Base-by-base conservation (phyloP, 495 filamentous ascomycete genomes). In the Penicillium parvum region DNA sequence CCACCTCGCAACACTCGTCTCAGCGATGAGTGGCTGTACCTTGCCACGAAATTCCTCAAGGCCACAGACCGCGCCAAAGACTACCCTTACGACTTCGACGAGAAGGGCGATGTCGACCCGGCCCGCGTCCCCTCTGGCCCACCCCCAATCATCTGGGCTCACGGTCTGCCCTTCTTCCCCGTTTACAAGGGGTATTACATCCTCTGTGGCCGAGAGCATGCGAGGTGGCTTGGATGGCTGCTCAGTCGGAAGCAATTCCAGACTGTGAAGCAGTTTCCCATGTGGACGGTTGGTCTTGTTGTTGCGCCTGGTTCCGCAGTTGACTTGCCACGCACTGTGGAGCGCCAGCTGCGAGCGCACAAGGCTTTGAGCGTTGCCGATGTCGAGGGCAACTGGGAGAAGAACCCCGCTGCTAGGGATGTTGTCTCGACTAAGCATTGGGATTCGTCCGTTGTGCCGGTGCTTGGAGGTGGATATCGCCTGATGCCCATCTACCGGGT, bases 131-230 rank as follows among this genome's bases (percentile, higher is more conserved):
- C 54, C 0, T 48, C 47, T 1, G 54, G 51, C 4, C 14, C 40
- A 1, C 23, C 40, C 2, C 50, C 51, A 0, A 45, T 55, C 2
- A 17, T 43, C 28, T 58, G 50, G 50, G 54, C 54, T n/a, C 51
- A 58, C 16, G 54, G 54, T 0, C 15, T 58, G n/a, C 54, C 54
- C 1, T 51, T 49, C 28, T 51, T 58, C 40, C 54, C 54, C 4
- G 37, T 58, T 0, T 58, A 39, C 37, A 47, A 49, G 14, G 54
- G 50, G 0, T 58, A 58, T 14, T 58, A 58, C 29, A 45, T 58
- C 12, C 55, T 58, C 20, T 48, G 40, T 18, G 55, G 55, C 7
- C 44, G 55, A 1, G 20, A 32, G 3, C 40, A 55, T 18, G 55
- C 51, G 1, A 3, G 7, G 3, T 45, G 41, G 41, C 16, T 41